phyloP scores from a whole-genome alignment of 1,284 basidiomycete species.

The Heimioporus retisporus region DNA sequence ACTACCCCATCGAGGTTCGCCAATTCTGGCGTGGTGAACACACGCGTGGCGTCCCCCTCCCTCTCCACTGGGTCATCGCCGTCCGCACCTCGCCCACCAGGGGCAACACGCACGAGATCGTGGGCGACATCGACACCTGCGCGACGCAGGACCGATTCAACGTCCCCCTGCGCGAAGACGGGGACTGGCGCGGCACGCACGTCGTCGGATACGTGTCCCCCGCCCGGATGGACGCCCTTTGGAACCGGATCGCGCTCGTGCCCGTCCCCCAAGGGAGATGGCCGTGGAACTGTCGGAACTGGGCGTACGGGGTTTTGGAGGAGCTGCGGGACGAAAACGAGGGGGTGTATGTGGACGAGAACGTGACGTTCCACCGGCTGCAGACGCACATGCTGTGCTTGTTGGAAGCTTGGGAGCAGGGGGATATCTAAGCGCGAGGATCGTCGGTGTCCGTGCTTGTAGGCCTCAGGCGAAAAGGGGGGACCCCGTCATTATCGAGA shows the following conservation, averaged over 20 bases:
- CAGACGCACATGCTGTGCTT: slow-evolving; percentile 29
- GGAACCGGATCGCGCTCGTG: slow-evolving; percentile 13
- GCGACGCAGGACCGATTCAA: slow-evolving; percentile 25
- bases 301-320: slow-evolving; percentile 25
- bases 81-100: slow-evolving; percentile 29
- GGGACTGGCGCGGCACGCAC: slow-evolving; percentile 22
- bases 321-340: slow-evolving; percentile 1
- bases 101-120: slow-evolving; percentile 38
- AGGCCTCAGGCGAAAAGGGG: no score
- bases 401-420: slow-evolving; percentile 28
- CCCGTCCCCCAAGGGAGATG: slow-evolving; percentile 1
- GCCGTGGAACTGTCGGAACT: slow-evolving; percentile 27
- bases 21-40: slow-evolving; percentile 33
- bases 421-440: slow-evolving; percentile 16
- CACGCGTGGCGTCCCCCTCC: slow-evolving; percentile 31
- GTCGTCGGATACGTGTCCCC: slow-evolving; percentile 21
- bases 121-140: slow-evolving; percentile 37
- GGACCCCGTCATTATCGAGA: no score
- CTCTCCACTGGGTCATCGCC: slow-evolving; percentile 40
- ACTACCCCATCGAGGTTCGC: slow-evolving; percentile 35
- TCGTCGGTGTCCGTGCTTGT: no score
- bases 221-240: slow-evolving; percentile 11
- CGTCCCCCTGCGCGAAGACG: slow-evolving; percentile 1
- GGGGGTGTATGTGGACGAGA: slow-evolving; percentile 16
- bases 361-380: slow-evolving; percentile 5